Percentiles rank a stretch among this genome's conserved stretches.
These are phyloP conservation scores for Lophiotrema nucula DNA, from an alignment of 495 filamentous ascomycete species.

Conservation along the genomic window DNA sequence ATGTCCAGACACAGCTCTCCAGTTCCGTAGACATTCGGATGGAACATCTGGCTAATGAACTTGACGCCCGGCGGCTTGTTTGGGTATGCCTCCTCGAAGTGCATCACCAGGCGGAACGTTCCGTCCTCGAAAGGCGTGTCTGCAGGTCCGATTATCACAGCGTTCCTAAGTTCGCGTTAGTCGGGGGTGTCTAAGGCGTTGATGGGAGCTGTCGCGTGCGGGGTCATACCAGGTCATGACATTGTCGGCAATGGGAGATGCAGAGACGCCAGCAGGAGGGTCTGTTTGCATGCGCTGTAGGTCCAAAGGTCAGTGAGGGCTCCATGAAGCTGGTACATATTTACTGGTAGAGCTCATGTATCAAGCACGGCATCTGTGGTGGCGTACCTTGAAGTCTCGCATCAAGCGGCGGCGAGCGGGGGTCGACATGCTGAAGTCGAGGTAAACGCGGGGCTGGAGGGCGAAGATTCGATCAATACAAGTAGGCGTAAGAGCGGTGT, in stretches of 20 bases:
- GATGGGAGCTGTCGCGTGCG: constrained; percentile 3
- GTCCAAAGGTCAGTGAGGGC: too few relatives aligned
- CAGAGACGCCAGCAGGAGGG: constrained; percentile 93
- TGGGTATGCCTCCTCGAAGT: constrained; percentile 97
- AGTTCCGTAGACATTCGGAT: constrained; percentile 96
- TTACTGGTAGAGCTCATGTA: too few relatives aligned
- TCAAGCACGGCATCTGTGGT: background rate
- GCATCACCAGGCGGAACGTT: constrained; percentile 96
- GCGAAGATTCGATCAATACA: too few relatives aligned
- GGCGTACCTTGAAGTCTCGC: constrained; percentile 93
- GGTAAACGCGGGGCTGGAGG: too few relatives aligned
- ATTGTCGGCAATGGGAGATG: constrained; percentile 95
- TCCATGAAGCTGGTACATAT: too few relatives aligned
- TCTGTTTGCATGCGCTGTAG: constrained; percentile 97
- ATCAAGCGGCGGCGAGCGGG: constrained; percentile 91
- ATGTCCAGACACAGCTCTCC: constrained; percentile 97
- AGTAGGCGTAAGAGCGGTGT: too few relatives aligned
- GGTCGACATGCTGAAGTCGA: constrained; percentile 90
- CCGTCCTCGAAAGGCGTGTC: constrained; percentile 99
- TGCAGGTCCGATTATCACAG: constrained; percentile 95
- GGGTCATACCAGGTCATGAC: constrained; percentile 92
- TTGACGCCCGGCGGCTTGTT: constrained; percentile 98
- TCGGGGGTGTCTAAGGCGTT: constrained; percentile 7
- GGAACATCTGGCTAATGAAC: constrained; percentile 99
- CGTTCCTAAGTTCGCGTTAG: constrained; percentile 67